A percentile compares a stretch with the other conserved stretches of the same genome.
phyloP scores from a whole-genome alignment of 331 rosid species.

The Dryas integrifolia region DNA sequence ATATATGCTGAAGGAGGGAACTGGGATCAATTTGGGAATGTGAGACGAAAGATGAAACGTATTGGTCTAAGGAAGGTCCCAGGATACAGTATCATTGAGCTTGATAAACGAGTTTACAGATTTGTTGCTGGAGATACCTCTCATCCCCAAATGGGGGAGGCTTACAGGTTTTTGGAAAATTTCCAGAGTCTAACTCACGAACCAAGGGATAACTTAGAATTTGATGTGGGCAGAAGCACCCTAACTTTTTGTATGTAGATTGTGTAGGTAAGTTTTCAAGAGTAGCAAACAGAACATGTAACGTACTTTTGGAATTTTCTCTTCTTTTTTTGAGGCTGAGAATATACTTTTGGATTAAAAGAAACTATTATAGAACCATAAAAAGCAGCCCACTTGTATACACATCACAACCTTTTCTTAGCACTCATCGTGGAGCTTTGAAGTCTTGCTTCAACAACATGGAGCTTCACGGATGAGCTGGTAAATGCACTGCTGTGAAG shows the following conservation, averaged over 20 bases:
- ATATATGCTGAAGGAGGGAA: constrained; percentile 83
- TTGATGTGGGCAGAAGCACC: background rate
- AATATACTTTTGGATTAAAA: too few relatives aligned
- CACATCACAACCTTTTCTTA: too few relatives aligned
- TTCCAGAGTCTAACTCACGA: constrained; percentile 47
- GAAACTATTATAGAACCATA: too few relatives aligned
- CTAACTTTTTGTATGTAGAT: too few relatives aligned
- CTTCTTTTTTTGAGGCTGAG: too few relatives aligned
- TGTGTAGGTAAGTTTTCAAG: too few relatives aligned
- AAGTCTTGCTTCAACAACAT: background rate
- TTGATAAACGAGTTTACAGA: constrained; percentile 56
- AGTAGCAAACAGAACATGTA: too few relatives aligned
- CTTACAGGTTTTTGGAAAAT: constrained; percentile 37
- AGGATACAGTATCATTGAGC: constrained; percentile 74
- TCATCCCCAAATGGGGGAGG: constrained; percentile 50
- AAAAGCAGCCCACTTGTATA: too few relatives aligned
- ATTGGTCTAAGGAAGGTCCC: constrained; percentile 80
- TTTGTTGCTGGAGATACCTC: constrained; percentile 74
- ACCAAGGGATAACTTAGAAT: constrained; percentile 41
- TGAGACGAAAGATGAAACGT: constrained; percentile 67
- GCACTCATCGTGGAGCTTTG: background rate
- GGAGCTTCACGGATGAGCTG: background rate
- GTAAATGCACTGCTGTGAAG: background rate
- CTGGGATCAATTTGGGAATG: constrained; percentile 68
- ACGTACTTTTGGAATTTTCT: too few relatives aligned